These are phyloP conservation scores for Brettanomyces anomalus DNA, from an alignment of 805 yeast species.

Conservation along the genomic window DNA sequence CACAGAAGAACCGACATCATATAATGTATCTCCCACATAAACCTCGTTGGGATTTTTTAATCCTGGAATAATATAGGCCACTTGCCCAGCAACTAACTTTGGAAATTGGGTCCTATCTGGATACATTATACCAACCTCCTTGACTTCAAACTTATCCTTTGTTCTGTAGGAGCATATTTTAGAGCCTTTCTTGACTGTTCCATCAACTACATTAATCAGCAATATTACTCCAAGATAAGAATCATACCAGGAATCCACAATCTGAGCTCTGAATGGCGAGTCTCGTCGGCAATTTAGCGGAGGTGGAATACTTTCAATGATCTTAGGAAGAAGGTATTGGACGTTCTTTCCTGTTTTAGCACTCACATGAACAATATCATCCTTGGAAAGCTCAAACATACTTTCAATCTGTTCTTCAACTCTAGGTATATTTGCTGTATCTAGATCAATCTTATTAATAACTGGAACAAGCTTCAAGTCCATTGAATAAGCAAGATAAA, in stretches of 20 bases:
- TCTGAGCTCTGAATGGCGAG: slow-evolving; percentile 57
- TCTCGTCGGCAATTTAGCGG: slow-evolving; percentile 34
- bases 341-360: slow-evolving; percentile 89
- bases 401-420: slow-evolving; percentile 80
- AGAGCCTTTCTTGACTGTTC: slow-evolving; percentile 63
- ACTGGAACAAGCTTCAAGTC: slow-evolving; percentile 78
- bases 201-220: slow-evolving; percentile 79
- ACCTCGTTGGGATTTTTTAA: slow-evolving; percentile 86
- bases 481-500: slow-evolving; percentile 80
- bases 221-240: slow-evolving; percentile 85
- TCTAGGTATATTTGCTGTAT: slow-evolving; percentile 72
- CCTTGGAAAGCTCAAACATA: slow-evolving; percentile 69
- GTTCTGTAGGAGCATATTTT: slow-evolving; percentile 74
- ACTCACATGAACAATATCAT: slow-evolving; percentile 74
- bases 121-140: slow-evolving; percentile 92
- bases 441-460: slow-evolving; percentile 85
- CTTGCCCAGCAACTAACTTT: slow-evolving; percentile 76
- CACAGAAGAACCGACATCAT: slow-evolving; percentile 47
- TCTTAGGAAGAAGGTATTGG: slow-evolving; percentile 67
- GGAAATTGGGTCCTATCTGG: slow-evolving; percentile 73
- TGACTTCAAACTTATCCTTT: slow-evolving; percentile 67
- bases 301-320: slow-evolving; percentile 70
- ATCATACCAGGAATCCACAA: slow-evolving; percentile 98
- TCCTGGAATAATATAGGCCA: slow-evolving; percentile 90
- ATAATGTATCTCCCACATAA: slow-evolving; percentile 83